A percentile compares a stretch with the other conserved stretches of the same genome.
phyloP scores from a whole-genome alignment of 2,329 filamentous ascomycete species.

The Pezicula rhizophila region DNA sequence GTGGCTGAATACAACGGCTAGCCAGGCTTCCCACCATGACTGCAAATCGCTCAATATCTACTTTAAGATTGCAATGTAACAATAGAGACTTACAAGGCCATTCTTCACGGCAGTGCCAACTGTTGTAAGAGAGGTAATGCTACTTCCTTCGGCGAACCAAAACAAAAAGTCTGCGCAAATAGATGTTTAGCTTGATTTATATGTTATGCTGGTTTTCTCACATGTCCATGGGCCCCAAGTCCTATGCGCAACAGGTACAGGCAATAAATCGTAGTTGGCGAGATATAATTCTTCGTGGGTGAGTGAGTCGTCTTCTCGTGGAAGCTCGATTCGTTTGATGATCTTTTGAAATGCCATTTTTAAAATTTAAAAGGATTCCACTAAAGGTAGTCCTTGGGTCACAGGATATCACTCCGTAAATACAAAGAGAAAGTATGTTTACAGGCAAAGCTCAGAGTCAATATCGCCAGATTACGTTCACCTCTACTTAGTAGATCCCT shows the following conservation, averaged over 20 bases:
- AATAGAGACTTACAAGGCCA: not conserved
- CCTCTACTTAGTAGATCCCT: too few relatives aligned
- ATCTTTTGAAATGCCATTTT: not conserved
- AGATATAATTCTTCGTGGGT: not conserved
- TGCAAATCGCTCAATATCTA: not conserved
- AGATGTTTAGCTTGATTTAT: not conserved
- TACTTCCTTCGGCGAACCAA: conserved; percentile 1
- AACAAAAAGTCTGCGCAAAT: not conserved
- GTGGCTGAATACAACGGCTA: not conserved
- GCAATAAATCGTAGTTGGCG: not conserved
- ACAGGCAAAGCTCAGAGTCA: too few relatives aligned
- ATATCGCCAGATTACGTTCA: too few relatives aligned
- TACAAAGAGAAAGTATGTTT: too few relatives aligned
- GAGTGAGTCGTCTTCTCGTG: not conserved
- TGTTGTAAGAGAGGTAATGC: not conserved
- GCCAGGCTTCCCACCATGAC: not conserved
- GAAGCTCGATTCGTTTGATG: not conserved
- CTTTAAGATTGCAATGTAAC: not conserved
- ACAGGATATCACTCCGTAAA: too few relatives aligned
- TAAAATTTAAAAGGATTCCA: not conserved
- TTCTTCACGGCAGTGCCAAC: not conserved
- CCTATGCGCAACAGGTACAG: not conserved
- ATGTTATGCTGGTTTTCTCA: not conserved
- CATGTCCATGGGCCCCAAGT: not conserved
- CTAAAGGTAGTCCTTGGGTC: not conserved